Evolutionary conservation across 805 yeast genomes (phyloP).

Genomic region (Metschnikowia reukaufii): DNA sequence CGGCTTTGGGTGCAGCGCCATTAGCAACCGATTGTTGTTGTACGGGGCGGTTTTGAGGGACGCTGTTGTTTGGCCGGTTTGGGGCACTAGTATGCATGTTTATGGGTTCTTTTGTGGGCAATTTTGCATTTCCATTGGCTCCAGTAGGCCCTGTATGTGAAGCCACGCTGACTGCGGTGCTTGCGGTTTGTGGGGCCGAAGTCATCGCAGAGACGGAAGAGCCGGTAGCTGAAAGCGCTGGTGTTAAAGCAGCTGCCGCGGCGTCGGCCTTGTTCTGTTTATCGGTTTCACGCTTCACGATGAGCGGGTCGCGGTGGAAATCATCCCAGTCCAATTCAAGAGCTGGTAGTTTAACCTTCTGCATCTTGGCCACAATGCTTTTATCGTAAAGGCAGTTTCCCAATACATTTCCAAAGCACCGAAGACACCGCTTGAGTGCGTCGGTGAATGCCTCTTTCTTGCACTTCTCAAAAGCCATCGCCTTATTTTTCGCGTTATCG

Average conservation of each 20-base stretch:
- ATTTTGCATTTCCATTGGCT: too few species aligned
- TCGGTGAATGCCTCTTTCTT: conserved; percentile 85
- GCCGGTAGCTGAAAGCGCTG: not conserved
- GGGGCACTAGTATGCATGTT: too few species aligned
- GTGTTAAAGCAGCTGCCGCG: not conserved
- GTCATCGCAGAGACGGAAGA: not conserved
- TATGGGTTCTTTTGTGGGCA: too few species aligned
- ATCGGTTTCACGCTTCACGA: conserved; percentile 30
- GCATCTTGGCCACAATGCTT: conserved; percentile 54
- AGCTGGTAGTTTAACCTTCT: conserved; percentile 36
- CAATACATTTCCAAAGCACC: conserved; percentile 76
- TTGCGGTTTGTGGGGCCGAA: not conserved
- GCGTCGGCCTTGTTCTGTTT: conserved; percentile 11
- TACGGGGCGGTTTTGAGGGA: too few species aligned
- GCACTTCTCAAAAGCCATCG: conserved; percentile 76
- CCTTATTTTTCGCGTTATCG: conserved; percentile 68
- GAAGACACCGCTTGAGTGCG: conserved; percentile 73
- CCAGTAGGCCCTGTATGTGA: too few species aligned
- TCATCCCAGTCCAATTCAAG: conserved; percentile 32
- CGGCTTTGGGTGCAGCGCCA: not conserved
- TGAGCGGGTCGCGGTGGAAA: conserved; percentile 38
- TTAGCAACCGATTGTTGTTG: not conserved
- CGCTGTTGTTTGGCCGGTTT: too few species aligned
- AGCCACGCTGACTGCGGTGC: too few species aligned
- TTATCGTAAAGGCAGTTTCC: conserved; percentile 86